These are phyloP conservation scores for Ustilago crameri DNA, from an alignment of 1,284 basidiomycete genomes.

Conservation along the genomic window DNA sequence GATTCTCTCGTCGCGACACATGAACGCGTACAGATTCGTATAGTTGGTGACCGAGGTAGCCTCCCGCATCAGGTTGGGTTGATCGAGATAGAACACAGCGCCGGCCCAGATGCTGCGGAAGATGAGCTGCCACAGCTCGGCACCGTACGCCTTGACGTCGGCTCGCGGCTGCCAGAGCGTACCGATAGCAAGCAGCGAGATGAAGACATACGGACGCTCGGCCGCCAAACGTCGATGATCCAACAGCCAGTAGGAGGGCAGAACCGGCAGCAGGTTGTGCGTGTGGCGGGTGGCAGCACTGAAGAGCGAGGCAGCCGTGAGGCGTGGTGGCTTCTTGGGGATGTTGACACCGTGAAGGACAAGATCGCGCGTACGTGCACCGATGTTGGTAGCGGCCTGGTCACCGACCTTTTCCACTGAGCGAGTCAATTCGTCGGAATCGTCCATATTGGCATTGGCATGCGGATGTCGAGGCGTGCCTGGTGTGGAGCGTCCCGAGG, in stretches of 20 bases:
- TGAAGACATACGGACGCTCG: slow-evolving; percentile 42
- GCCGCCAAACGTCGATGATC: slow-evolving; percentile 38
- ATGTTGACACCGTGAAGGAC: slow-evolving; percentile 54
- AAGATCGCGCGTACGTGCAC: slow-evolving; percentile 41
- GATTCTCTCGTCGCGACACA: slow-evolving; percentile 40
- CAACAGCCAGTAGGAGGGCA: slow-evolving; percentile 46
- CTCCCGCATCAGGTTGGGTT: slow-evolving; percentile 43
- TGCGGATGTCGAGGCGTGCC: slow-evolving; percentile 29
- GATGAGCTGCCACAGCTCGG: slow-evolving; percentile 49
- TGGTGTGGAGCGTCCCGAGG: slow-evolving; percentile 39
- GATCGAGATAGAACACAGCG: slow-evolving; percentile 45
- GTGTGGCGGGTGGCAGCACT: slow-evolving; percentile 37
- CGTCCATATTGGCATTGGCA: slow-evolving; percentile 17
- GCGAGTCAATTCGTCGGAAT: slow-evolving; percentile 41
- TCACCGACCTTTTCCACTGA: slow-evolving; percentile 47
- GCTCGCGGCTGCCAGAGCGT: slow-evolving; percentile 45
- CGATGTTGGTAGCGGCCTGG: slow-evolving; percentile 44
- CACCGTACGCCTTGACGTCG: slow-evolving; percentile 45
- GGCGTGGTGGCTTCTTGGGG: slow-evolving; percentile 45
- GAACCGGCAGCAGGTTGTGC: slow-evolving; percentile 25
- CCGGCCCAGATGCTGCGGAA: slow-evolving; percentile 49
- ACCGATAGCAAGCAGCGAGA: slow-evolving; percentile 34
- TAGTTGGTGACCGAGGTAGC: slow-evolving; percentile 32
- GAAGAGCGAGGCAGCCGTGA: slow-evolving; percentile 46
- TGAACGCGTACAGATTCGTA: slow-evolving; percentile 35